Percentiles rank a stretch among this genome's conserved stretches.
Conservation (phyloP, 768 basidiomycete genomes). For the Leucocoprinus birnbaumii region DNA sequence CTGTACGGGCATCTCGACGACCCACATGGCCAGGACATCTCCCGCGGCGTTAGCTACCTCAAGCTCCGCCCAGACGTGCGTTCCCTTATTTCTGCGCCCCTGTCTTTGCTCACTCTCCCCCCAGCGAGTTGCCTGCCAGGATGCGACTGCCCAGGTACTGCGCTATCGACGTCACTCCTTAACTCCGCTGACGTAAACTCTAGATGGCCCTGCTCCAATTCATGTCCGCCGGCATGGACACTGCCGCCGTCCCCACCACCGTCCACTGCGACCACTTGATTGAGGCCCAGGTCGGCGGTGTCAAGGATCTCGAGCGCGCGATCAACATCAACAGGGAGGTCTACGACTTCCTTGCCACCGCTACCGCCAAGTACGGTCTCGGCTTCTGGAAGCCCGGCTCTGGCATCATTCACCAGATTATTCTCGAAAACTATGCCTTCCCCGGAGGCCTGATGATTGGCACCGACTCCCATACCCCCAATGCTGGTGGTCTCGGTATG, state of each 20-base stretch:
- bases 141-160: constrained; percentile 81
- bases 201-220: constrained; percentile 99
- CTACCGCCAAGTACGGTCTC: constrained; percentile 97
- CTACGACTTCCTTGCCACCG: constrained; percentile 98
- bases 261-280: constrained; percentile 99
- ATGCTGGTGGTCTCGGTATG: constrained; percentile 99
- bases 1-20: constrained; percentile 98
- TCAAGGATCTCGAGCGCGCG: constrained; percentile 90
- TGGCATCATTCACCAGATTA: constrained; percentile 99
- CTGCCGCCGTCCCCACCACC: constrained; percentile 95
- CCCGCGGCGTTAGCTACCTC: constrained; percentile 91
- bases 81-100: constrained; percentile 17
- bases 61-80: constrained; percentile 96
- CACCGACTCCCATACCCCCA: constrained; percentile 98
- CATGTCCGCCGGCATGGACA: constrained; percentile 99
- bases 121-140: constrained; percentile 87
- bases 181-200: constrained; percentile 27
- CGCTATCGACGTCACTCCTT: constrained; percentile 17
- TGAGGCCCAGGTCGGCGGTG: constrained; percentile 93
- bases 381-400: constrained; percentile 99
- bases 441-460: constrained; percentile 99
- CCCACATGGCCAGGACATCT: constrained; percentile 86
- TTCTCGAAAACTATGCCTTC: constrained; percentile 99
- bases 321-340: constrained; percentile 96
- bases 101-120: constrained; percentile 9